These are phyloP conservation scores for Cladophialophora immunda DNA, from an alignment of 2,329 filamentous ascomycete species.

Conservation along the genomic window DNA sequence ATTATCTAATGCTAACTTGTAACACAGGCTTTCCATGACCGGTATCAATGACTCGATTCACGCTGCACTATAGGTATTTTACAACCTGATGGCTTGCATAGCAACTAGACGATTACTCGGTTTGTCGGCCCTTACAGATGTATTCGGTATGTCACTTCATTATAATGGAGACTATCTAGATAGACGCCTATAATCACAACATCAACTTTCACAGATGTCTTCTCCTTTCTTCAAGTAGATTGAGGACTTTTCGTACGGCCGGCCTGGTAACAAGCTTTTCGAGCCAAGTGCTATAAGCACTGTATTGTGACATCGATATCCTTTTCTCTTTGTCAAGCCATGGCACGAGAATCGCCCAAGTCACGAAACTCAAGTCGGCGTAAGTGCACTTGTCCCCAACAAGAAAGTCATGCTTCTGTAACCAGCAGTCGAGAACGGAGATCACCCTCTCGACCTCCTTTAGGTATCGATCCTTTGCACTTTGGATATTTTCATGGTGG, in stretches of 20 bases:
- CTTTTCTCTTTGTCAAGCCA: not conserved
- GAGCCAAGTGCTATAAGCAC: not conserved
- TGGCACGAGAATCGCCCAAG: slow-evolving; percentile 41
- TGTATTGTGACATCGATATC: not conserved
- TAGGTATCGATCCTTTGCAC: slow-evolving; percentile 56
- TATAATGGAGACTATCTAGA: too few species aligned
- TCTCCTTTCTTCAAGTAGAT: not conserved
- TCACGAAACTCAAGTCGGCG: slow-evolving; percentile 53
- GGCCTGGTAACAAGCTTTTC: not conserved
- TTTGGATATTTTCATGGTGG: slow-evolving; percentile 54
- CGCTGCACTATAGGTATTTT: too few species aligned
- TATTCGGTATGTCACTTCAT: too few species aligned
- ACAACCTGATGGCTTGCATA: too few species aligned
- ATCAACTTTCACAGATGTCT: not conserved
- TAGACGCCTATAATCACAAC: too few species aligned
- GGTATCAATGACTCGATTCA: not conserved
- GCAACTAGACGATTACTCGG: too few species aligned
- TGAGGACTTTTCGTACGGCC: not conserved
- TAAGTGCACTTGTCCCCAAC: slow-evolving; percentile 55
- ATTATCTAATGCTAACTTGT: not conserved
- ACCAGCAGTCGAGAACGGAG: slow-evolving; percentile 53
- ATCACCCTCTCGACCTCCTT: slow-evolving; percentile 56
- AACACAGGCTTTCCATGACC: not conserved
- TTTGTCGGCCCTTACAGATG: too few species aligned
- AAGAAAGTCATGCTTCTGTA: slow-evolving; percentile 45